phyloP scores from a whole-genome alignment of 2,329 filamentous ascomycete genomes.

The Chaetomiaceae sp. region DNA sequence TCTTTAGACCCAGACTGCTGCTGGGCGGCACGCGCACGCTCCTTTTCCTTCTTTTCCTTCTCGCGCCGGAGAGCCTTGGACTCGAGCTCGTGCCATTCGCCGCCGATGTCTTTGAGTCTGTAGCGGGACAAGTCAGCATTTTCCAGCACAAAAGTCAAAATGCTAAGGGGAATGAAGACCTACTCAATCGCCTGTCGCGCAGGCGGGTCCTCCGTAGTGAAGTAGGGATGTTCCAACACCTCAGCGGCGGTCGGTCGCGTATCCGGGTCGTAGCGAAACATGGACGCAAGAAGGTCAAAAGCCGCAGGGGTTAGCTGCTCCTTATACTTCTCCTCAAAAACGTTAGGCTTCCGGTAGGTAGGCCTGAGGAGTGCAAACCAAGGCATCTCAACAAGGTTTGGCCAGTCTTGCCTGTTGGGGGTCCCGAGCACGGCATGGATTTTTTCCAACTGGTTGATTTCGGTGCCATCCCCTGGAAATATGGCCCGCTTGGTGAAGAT shows the following conservation, averaged over 20 bases:
- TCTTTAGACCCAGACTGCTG: conserved; percentile 10
- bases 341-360: conserved; percentile 63
- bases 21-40: conserved; percentile 33
- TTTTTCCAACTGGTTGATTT: conserved; percentile 92
- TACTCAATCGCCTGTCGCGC: conserved; percentile 77
- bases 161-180: conserved; percentile 42
- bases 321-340: conserved; percentile 79
- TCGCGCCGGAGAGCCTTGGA: conserved; percentile 91
- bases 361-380: conserved; percentile 94
- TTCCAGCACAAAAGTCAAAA: too few species aligned
- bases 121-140: conserved; percentile 30
- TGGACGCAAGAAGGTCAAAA: conserved; percentile 73
- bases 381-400: conserved; percentile 83
- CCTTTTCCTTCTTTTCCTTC: conserved; percentile 64
- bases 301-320: conserved; percentile 73
- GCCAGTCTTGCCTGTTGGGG: conserved; percentile 80
- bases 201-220: conserved; percentile 72
- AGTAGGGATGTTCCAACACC: conserved; percentile 84
- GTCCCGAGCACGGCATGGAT: conserved; percentile 93
- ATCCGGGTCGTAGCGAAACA: conserved; percentile 86
- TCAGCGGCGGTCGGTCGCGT: conserved; percentile 79
- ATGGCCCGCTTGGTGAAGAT: conserved; percentile 93
- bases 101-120: conserved; percentile 73
- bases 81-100: conserved; percentile 99
- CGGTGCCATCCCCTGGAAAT: conserved; percentile 92